Base-by-base conservation (phyloP, 2,329 filamentous ascomycete genomes). In the Shiraia bambusicola region DNA sequence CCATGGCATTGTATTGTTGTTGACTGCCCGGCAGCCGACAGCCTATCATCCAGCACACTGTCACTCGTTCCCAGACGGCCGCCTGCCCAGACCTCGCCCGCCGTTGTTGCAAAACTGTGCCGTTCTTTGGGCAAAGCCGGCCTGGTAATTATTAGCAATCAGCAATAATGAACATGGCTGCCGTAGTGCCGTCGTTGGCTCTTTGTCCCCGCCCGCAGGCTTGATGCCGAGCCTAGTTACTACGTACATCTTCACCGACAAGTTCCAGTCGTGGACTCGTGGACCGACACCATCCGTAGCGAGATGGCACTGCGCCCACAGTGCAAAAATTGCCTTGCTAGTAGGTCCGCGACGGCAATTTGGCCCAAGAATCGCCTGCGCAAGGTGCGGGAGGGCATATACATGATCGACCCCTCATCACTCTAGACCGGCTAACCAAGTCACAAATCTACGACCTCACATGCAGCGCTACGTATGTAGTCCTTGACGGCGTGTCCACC, bases 191-290 rank as follows among this genome's bases (percentile, higher is more conserved):
- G 42, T 46, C 37, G 48, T 52, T 52, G 45, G 46, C 54, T 56
- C 49, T 52, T 56, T 61, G 60, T 61, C 60, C 46, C 53, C n/a
- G n/a, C n/a, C 49, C 54, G 54, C 50, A 28, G 47, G 40, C 44
- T 37, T 31, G 50, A 47, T 50, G 57, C 49, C 56, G 53, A 59
- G 44, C 39, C 38, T 31, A n/a, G n/a, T n/a, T n/a, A n/a, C n/a
- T n/a, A n/a, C n/a, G n/a, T n/a, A 31, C 38, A 49, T 43, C 54
- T 59, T 61, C 61, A 61, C 61, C 61, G 61, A 61, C 61, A 58
- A 34, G 48, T 41, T n/a, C n/a, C n/a, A n/a, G n/a, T n/a, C n/a
- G n/a, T n/a, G n/a, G n/a, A n/a, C n/a, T n/a, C 41, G 38, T 43
- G 47, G 49, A 52, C 56, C 59, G 52, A 51, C 47, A 49, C 38